These are phyloP conservation scores for Porodaedalea pini DNA, from an alignment of 1,284 basidiomycete genomes.

Conservation along the genomic window DNA sequence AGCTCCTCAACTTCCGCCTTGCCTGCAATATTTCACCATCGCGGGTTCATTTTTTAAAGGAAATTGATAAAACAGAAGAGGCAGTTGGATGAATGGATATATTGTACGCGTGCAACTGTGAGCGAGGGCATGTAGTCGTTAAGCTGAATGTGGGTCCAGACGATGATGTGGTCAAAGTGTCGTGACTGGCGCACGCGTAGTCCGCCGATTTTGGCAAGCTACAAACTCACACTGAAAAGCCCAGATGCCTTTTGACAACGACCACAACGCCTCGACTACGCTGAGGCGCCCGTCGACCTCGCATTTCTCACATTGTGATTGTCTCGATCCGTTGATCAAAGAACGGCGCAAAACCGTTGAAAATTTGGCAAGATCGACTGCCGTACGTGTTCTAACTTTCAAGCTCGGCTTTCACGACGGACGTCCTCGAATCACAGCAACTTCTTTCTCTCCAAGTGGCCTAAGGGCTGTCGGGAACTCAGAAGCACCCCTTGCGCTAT, in stretches of 20 bases:
- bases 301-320: background rate
- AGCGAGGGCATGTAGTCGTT: too few species aligned
- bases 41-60: too few species aligned
- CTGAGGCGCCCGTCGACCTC: background rate
- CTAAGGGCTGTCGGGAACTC: background rate
- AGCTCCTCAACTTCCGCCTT: too few species aligned
- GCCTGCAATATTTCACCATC: too few species aligned
- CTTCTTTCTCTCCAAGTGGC: background rate
- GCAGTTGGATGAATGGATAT: too few species aligned
- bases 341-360: conserved; percentile 18
- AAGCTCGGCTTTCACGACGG: background rate
- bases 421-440: background rate
- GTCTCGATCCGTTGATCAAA: conserved; percentile 2
- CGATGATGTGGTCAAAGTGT: background rate
- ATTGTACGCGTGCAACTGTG: too few species aligned
- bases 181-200: conserved; percentile 3
- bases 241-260: conserved; percentile 14
- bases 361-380: conserved; percentile 18
- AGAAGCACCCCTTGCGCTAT: background rate
- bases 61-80: too few species aligned
- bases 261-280: conserved; percentile 9
- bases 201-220: conserved; percentile 12
- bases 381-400: background rate
- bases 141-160: background rate
- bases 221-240: conserved; percentile 12